A percentile compares a stretch with the other conserved stretches of the same genome.
Conservation (phyloP, 2,329 filamentous ascomycete genomes). For the Proliferodiscus dingleyae region DNA sequence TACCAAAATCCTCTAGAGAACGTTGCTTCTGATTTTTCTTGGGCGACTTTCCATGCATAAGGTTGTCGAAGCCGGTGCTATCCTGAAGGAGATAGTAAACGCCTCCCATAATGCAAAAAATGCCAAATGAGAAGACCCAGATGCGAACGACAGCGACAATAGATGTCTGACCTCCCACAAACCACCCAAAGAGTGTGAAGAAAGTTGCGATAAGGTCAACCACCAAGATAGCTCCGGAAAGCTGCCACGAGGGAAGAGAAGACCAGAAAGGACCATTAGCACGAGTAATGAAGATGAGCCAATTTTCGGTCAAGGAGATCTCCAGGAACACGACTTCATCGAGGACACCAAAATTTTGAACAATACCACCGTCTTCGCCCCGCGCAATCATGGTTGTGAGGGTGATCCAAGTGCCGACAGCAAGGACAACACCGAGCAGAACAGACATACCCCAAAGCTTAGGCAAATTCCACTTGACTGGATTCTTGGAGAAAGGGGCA, state of each 20-base stretch:
- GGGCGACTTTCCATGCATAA: conserved; percentile 85
- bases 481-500: conserved; percentile 76
- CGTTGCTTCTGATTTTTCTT: conserved; percentile 80
- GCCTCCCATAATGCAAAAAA: conserved; percentile 77
- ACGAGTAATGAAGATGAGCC: conserved; percentile 95
- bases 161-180: conserved; percentile 63
- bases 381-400: conserved; percentile 75
- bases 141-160: conserved; percentile 83
- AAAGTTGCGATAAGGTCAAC: conserved; percentile 82
- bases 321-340: conserved; percentile 84
- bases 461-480: conserved; percentile 92
- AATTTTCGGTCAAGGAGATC: conserved; percentile 88
- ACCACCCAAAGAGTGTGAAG: conserved; percentile 83
- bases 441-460: conserved; percentile 93
- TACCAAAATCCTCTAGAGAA: conserved; percentile 84
- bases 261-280: conserved; percentile 92
- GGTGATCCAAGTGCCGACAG: conserved; percentile 81
- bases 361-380: conserved; percentile 71
- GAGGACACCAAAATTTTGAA: conserved; percentile 80
- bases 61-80: conserved; percentile 77
- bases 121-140: conserved; percentile 86
- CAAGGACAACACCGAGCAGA: conserved; percentile 74
- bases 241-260: conserved; percentile 81
- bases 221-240: conserved; percentile 69
- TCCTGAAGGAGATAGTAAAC: conserved; percentile 78